These are phyloP conservation scores for Ceratonia siliqua DNA, from an alignment of 306 rosid species.

Conservation along the genomic window DNA sequence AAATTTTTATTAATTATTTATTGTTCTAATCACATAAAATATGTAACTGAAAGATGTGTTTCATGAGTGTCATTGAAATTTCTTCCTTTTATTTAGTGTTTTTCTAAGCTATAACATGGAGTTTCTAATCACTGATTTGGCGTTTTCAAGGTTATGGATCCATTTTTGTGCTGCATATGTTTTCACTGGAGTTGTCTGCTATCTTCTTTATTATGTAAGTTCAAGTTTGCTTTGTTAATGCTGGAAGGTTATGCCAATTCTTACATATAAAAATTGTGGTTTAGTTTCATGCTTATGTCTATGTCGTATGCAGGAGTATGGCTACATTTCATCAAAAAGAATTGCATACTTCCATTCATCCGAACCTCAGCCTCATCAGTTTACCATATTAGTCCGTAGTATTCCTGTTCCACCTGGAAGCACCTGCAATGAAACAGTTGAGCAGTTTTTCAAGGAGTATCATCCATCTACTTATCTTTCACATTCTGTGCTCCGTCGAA, in stretches of 20 bases:
- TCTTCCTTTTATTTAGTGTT: conserved; percentile 10
- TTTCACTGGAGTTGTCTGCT: conserved; percentile 84
- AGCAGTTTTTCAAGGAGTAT: conserved; percentile 67
- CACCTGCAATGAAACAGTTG: conserved; percentile 64
- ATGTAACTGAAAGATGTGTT: conserved; percentile 22
- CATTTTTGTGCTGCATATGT: conserved; percentile 80
- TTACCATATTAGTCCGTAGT: conserved; percentile 64
- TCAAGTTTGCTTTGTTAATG: conserved; percentile 28
- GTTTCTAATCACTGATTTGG: conserved; percentile 44
- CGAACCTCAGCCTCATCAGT: conserved; percentile 65
- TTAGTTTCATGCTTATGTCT: conserved; percentile 30
- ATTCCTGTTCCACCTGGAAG: conserved; percentile 70
- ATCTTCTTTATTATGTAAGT: conserved; percentile 82
- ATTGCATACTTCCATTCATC: conserved; percentile 56
- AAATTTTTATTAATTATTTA: conserved; percentile 1
- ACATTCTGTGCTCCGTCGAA: conserved; percentile 58
- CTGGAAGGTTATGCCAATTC: conserved; percentile 17
- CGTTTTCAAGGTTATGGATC: conserved; percentile 78
- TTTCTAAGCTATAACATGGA: conserved; percentile 23
- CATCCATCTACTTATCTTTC: conserved; percentile 82
- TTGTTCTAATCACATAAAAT: background rate
- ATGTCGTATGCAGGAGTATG: conserved; percentile 57
- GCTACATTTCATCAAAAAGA: conserved; percentile 67
- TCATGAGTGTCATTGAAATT: background rate
- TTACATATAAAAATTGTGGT: conserved; percentile 4